Conservation (phyloP, 164 flowering plant species). For the Protea cynaroides region DNA sequence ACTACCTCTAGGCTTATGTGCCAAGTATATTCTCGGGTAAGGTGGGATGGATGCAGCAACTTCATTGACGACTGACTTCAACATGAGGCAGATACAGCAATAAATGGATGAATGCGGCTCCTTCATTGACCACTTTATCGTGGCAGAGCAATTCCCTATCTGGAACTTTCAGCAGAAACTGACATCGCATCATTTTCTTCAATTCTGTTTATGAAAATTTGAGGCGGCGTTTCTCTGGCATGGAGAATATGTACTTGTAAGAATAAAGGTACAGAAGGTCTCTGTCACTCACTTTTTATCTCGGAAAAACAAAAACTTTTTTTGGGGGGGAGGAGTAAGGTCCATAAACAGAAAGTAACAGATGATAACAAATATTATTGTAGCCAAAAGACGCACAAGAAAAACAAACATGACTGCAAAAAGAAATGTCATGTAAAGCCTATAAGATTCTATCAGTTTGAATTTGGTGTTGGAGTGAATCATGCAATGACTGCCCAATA, state of each 20-base stretch:
- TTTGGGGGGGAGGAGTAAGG: too few relatives aligned
- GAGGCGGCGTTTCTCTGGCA: constrained; percentile 61
- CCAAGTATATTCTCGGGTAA: too few relatives aligned
- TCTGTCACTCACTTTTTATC: too few relatives aligned
- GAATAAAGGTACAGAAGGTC: background rate
- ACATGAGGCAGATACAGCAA: background rate
- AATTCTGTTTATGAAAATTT: constrained; percentile 42
- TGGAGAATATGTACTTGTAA: background rate
- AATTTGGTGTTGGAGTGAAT: background rate
- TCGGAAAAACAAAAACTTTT: too few relatives aligned
- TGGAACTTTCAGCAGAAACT: constrained; percentile 24
- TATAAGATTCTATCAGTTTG: background rate
- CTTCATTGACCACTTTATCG: background rate
- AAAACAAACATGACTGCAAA: background rate
- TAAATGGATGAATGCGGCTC: background rate
- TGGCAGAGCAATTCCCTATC: background rate
- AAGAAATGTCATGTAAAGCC: too few relatives aligned
- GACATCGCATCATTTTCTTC: constrained; percentile 19
- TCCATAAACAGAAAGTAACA: background rate
- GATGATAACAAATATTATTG: background rate
- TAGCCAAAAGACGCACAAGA: background rate
- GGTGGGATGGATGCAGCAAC: too few relatives aligned
- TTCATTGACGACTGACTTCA: too few relatives aligned
- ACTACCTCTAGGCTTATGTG: too few relatives aligned
- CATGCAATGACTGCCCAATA: background rate